phyloP scores from a whole-genome alignment of 768 basidiomycete genomes.

The Tulasnella sp. region DNA sequence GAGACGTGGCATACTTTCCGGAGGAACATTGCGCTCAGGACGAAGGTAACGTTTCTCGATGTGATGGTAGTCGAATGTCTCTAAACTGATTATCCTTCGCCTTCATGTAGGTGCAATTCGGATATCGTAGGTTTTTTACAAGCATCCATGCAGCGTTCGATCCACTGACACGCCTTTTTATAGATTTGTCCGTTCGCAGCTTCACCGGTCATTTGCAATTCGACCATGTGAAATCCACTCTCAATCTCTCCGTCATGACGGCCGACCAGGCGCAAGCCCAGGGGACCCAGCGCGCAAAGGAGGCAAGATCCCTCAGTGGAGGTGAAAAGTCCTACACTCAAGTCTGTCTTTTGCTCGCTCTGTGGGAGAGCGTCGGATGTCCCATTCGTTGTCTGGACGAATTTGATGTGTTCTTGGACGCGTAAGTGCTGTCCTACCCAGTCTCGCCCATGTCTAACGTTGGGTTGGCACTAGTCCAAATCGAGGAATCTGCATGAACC shows the following conservation, averaged over 20 bases:
- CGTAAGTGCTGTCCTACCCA: conserved; percentile 47
- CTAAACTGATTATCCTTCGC: background rate
- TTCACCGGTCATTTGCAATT: conserved; percentile 87
- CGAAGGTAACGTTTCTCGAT: conserved; percentile 39
- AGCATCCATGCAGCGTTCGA: background rate
- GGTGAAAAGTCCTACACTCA: conserved; percentile 96
- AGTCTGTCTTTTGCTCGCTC: conserved; percentile 82
- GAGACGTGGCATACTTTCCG: conserved; percentile 82
- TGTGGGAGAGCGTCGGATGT: conserved; percentile 94
- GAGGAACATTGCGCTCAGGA: conserved; percentile 77
- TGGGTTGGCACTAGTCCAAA: conserved; percentile 27
- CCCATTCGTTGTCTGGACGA: conserved; percentile 96
- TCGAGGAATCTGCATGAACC: conserved; percentile 85
- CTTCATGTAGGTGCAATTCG: conserved; percentile 4
- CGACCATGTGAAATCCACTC: conserved; percentile 58
- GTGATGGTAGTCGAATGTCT: background rate
- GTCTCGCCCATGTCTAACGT: background rate
- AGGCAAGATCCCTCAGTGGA: conserved; percentile 50
- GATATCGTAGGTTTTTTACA: conserved; percentile 2
- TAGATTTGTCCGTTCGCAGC: conserved; percentile 71
- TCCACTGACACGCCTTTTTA: background rate
- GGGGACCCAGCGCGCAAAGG: conserved; percentile 55
- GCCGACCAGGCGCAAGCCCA: conserved; percentile 26
- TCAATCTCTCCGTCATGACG: conserved; percentile 46
- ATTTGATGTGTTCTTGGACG: conserved; percentile 98